A percentile compares a stretch with the other conserved stretches of the same genome.
These are phyloP conservation scores for Aschersonia sp. DNA, from an alignment of 2,329 filamentous ascomycete species.

Conservation along the genomic window DNA sequence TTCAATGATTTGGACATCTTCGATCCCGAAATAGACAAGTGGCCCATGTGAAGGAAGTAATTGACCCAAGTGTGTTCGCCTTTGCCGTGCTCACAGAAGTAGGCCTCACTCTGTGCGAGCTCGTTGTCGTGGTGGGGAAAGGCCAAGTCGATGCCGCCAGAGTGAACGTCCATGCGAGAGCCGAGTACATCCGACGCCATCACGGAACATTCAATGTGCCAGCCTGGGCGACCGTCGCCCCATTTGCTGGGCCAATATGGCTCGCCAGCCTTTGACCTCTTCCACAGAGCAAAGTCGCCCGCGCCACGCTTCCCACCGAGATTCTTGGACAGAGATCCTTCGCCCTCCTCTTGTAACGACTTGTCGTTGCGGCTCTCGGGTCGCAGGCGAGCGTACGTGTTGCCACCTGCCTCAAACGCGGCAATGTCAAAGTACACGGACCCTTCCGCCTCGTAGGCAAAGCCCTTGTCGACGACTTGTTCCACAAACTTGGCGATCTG, in stretches of 20 bases:
- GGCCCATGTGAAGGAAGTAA: conserved; percentile 93
- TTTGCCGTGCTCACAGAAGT: conserved; percentile 43
- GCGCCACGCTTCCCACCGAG: conserved; percentile 54
- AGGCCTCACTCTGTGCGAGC: conserved; percentile 80
- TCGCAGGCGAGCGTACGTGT: conserved; percentile 72
- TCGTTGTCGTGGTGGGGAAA: conserved; percentile 94
- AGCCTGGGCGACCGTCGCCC: conserved; percentile 79
- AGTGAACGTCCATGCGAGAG: conserved; percentile 79
- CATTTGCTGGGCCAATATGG: conserved; percentile 80
- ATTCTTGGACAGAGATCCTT: conserved; percentile 60
- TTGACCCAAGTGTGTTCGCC: conserved; percentile 69
- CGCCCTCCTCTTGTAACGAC: conserved; percentile 72
- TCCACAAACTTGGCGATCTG: conserved; percentile 80
- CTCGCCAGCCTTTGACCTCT: conserved; percentile 81
- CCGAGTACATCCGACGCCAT: conserved; percentile 90
- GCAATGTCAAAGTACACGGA: conserved; percentile 91
- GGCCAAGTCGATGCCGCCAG: conserved; percentile 77
- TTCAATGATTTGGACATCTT: conserved; percentile 97
- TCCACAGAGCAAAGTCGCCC: conserved; percentile 89
- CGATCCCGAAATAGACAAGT: conserved; percentile 67
- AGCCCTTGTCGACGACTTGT: conserved; percentile 69
- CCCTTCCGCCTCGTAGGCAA: conserved; percentile 68
- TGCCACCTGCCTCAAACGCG: conserved; percentile 70
- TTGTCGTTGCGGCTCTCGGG: conserved; percentile 79
- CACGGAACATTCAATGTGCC: conserved; percentile 94